Conservation (phyloP, 805 yeast genomes). For the Myxozyma vanderwaltii region DNA sequence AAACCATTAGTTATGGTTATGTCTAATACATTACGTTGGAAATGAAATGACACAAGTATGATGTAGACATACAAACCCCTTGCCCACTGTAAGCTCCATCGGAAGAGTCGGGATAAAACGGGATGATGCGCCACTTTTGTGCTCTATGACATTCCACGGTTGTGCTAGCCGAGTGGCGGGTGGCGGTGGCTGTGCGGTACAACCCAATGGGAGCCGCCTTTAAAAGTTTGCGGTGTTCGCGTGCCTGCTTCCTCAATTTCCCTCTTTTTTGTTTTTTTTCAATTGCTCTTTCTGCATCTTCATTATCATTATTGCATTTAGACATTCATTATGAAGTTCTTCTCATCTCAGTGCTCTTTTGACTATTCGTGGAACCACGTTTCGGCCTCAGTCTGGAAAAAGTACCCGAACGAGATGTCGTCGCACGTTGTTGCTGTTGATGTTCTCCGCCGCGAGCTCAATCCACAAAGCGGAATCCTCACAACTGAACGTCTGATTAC, state of each 20-base stretch:
- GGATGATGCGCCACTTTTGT: neutral
- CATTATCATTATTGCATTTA: no score
- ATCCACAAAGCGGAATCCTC: slow-evolving; percentile 54
- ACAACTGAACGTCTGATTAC: slow-evolving; percentile 86
- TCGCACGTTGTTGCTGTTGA: slow-evolving; percentile 95
- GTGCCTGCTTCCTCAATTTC: neutral
- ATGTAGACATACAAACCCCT: no score
- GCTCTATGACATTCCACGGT: neutral
- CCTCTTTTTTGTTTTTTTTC: neutral
- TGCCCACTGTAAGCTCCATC: no score
- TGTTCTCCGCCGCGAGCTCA: slow-evolving; percentile 71
- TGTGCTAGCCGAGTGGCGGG: neutral
- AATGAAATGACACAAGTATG: no score
- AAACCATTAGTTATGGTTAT: no score
- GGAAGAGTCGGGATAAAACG: neutral
- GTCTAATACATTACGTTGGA: no score
- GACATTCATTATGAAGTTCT: slow-evolving; percentile 65
- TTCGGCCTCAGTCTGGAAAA: slow-evolving; percentile 90
- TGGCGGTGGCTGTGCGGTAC: slow-evolving; percentile 7
- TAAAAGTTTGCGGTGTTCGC: slow-evolving; percentile 6
- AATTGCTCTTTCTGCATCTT: neutral
- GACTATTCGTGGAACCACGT: slow-evolving; percentile 88
- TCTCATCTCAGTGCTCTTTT: slow-evolving; percentile 68
- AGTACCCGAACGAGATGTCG: slow-evolving; percentile 92
- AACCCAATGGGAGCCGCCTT: neutral